Conservation (phyloP, 169 alveolate genomes). For the Theileria parva region DNA sequence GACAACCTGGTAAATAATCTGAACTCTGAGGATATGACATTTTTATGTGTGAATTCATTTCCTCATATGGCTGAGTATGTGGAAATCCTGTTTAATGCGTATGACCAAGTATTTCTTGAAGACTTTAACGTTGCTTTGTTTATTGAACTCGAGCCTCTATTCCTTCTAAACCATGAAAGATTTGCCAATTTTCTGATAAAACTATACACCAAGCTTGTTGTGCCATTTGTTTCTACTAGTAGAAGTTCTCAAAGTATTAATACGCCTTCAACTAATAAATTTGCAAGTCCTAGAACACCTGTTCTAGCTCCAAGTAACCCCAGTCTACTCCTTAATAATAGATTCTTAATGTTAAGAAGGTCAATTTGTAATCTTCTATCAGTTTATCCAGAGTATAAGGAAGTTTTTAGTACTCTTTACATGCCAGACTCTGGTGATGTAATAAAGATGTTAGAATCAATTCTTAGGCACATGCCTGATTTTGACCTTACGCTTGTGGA, state of each 20-base stretch:
- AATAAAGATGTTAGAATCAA: conserved; percentile 31
- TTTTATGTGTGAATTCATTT: not conserved
- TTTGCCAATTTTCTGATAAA: not conserved
- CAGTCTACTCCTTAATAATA: not conserved
- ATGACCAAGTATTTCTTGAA: conserved; percentile 7
- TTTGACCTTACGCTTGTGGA: conserved; percentile 46
- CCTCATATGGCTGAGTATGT: conserved; percentile 27
- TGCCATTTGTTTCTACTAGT: not conserved
- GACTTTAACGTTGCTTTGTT: not conserved
- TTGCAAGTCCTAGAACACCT: not conserved
- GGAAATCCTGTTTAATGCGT: not conserved
- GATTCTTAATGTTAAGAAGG: conserved; percentile 38
- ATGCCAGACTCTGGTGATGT: conserved; percentile 31
- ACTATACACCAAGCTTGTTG: not conserved
- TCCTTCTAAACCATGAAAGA: not conserved
- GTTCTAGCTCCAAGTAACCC: not conserved
- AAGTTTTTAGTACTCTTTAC: conserved; percentile 25
- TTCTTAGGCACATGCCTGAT: conserved; percentile 24
- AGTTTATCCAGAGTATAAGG: conserved; percentile 43
- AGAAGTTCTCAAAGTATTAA: not conserved
- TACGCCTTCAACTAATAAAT: not conserved
- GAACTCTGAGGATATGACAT: not conserved
- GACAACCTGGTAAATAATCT: not conserved
- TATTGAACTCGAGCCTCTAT: conserved; percentile 9
- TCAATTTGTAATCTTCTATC: conserved; percentile 18